Evolutionary conservation across 2,329 filamentous ascomycete species (phyloP), one percentile per base, ranked within the genome.

Genomic region (Colletotrichum orbiculare): DNA sequence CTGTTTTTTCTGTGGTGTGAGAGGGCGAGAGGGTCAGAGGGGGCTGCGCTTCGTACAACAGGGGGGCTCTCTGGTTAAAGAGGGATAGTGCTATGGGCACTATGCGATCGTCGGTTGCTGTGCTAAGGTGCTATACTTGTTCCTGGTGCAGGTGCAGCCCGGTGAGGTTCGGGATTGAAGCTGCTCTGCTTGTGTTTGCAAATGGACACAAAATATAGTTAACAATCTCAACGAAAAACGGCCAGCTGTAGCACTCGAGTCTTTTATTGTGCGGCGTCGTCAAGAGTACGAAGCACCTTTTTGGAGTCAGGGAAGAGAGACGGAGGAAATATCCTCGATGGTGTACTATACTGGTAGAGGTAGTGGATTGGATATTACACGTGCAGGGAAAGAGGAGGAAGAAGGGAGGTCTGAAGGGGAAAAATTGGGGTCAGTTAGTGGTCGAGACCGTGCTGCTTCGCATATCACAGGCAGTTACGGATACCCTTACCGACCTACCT

Each of bases 31-130:
- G 59, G 49, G 61, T 33, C 50, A 50, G 57, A 56, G 57, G 57
- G 50, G 58, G 58, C 33, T 25, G 25, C 62, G 58, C 50, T 57
- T 63, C 64, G 64, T 66, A 54, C 60, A 50, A 64, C 64, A 66
- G 64, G 60, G 60, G 54, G 50, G 48, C 13, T 43, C 35, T 56
- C 25, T 25, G 25, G 64, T 49, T 64, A 66, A 63, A 66, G 64
- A 66, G 64, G 60, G 53, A 64, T 63, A 66, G 64, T 66, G 64
- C 64, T 63, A 66, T 66, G 64, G 64, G 54, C 64, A 66, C 64
- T 66, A 66, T 54, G 58, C 50, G 64, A 64, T 66, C 64, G 60
- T 41, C 37, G 54, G 58, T n/a, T 52, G 58, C 54, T 54, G 62
- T 41, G 25, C 25, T 25, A 25, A 25, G 25, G 25, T 25, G 25